phyloP scores from a whole-genome alignment of 352 stramenopile species.

The Phytophthora meadii region DNA sequence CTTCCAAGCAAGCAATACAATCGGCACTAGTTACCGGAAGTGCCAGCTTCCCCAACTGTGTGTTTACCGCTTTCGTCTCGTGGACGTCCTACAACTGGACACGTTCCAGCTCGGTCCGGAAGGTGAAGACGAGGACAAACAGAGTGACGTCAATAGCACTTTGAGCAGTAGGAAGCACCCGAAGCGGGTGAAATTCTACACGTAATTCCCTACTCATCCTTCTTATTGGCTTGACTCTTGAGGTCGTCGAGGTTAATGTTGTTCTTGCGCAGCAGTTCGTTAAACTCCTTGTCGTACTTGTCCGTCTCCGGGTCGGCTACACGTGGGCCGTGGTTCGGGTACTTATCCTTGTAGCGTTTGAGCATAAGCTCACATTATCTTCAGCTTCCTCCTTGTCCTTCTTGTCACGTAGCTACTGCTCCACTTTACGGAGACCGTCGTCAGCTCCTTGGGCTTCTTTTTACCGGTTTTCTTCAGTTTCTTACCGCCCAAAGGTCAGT shows the following conservation, averaged over 20 bases:
- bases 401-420: slow-evolving; percentile 71
- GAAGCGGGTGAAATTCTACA: slow-evolving; percentile 61
- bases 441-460: slow-evolving; percentile 65
- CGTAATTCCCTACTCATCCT: slow-evolving; percentile 15
- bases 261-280: slow-evolving; percentile 80
- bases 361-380: slow-evolving; percentile 78
- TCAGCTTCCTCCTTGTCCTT: slow-evolving; percentile 58
- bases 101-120: slow-evolving; percentile 43
- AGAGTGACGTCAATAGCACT: slow-evolving; percentile 1
- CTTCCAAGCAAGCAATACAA: no score
- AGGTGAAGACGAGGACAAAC: slow-evolving; percentile 23
- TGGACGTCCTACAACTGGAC: slow-evolving; percentile 33
- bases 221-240: slow-evolving; percentile 49
- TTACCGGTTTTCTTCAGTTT: slow-evolving; percentile 36
- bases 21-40: no score
- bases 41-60: no score
- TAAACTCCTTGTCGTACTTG: slow-evolving; percentile 87
- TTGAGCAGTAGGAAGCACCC: slow-evolving; percentile 24
- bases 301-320: slow-evolving; percentile 56
- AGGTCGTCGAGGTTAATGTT: slow-evolving; percentile 72
- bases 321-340: slow-evolving; percentile 64
- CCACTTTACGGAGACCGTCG: slow-evolving; percentile 76
- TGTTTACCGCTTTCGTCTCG: no score
- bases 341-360: slow-evolving; percentile 82
- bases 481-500: slow-evolving; percentile 34